Percentiles rank a stretch among this genome's conserved stretches.
These are phyloP conservation scores for Skeletonema potamos DNA, from an alignment of 108 stramenopile genomes.

Conservation along the genomic window DNA sequence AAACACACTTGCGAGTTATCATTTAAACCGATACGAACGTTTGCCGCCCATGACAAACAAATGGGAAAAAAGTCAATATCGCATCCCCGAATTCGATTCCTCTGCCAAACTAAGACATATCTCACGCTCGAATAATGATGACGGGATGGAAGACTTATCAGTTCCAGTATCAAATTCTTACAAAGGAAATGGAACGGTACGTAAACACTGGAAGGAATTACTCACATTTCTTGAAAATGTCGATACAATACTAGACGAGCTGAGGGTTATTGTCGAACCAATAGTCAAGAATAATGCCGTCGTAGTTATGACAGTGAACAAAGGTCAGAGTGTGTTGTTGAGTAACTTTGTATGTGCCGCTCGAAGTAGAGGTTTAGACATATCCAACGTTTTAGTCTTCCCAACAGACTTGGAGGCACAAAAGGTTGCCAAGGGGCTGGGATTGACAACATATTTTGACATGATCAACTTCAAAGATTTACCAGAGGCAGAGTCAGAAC, in stretches of 20 bases:
- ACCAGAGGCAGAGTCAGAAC: constrained; percentile 51
- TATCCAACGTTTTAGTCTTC: constrained; percentile 22
- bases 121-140: constrained; percentile 29
- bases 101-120: constrained; percentile 35
- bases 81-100: background rate
- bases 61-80: background rate
- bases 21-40: constrained; percentile 66
- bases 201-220: constrained; percentile 31
- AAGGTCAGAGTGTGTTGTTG: constrained; percentile 64
- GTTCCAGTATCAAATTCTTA: constrained; percentile 17
- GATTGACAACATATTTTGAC: constrained; percentile 9
- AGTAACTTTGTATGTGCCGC: constrained; percentile 67
- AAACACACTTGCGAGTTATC: constrained; percentile 55
- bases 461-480: constrained; percentile 40
- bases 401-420: constrained; percentile 8
- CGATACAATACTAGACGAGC: constrained; percentile 29
- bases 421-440: constrained; percentile 11
- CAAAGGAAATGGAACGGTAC: background rate
- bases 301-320: constrained; percentile 65
- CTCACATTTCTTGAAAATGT: constrained; percentile 36
- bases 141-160: constrained; percentile 39
- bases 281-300: constrained; percentile 46
- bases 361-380: constrained; percentile 42
- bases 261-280: constrained; percentile 49
- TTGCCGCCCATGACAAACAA: background rate